Percentiles rank a stretch among this genome's conserved stretches.
Evolutionary conservation across 306 rosid species (phyloP).

Genomic region (Malus fusca): DNA sequence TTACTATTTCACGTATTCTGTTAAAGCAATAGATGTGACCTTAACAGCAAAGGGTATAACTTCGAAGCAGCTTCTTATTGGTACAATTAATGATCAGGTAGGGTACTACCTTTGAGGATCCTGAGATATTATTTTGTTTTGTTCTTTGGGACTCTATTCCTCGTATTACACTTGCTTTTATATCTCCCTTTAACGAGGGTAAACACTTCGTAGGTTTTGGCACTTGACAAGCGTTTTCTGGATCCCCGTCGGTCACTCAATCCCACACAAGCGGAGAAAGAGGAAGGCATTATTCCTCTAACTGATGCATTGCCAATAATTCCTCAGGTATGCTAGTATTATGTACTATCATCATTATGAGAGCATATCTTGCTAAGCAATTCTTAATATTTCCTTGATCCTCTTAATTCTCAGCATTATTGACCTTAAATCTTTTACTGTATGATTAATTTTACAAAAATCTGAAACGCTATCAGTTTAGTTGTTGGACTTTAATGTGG

Average conservation of each 20-base stretch:
- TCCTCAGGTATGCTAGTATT: constrained; percentile 53
- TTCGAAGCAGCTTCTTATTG: constrained; percentile 91
- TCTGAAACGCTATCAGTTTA: background rate
- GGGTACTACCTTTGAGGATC: constrained; percentile 13
- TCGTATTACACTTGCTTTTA: constrained; percentile 1
- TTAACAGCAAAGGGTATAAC: constrained; percentile 93
- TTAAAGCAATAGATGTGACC: constrained; percentile 82
- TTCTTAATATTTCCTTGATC: background rate
- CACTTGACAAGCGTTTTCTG: constrained; percentile 82
- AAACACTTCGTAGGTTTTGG: constrained; percentile 59
- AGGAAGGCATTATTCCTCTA: constrained; percentile 96
- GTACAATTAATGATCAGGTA: constrained; percentile 93
- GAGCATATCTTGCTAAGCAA: background rate
- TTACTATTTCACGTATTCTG: constrained; percentile 84
- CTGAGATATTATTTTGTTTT: background rate
- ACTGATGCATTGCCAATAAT: constrained; percentile 88
- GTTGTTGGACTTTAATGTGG: background rate
- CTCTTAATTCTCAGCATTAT: background rate
- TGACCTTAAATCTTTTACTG: background rate
- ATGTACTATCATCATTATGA: background rate
- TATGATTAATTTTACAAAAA: background rate
- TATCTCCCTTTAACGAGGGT: background rate
- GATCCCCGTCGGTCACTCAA: constrained; percentile 87
- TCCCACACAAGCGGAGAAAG: constrained; percentile 81
- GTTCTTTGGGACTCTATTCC: background rate